These are phyloP conservation scores for Articulospora tetracladia DNA, from an alignment of 495 filamentous ascomycete genomes.

Conservation along the genomic window DNA sequence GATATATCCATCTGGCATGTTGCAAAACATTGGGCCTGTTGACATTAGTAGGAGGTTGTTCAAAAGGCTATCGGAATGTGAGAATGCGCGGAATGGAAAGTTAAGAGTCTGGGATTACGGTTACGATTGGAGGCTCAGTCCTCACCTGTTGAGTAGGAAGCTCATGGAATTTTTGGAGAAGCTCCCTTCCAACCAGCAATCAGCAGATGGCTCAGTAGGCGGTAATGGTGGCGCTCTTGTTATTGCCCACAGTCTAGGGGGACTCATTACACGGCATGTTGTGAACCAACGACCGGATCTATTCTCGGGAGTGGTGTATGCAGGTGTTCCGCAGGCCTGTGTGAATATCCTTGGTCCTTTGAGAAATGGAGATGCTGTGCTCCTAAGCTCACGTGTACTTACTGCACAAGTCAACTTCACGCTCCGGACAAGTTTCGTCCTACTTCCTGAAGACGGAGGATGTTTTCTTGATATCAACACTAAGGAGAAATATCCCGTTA, in stretches of 20 bases:
- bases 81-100: slow-evolving; percentile 65
- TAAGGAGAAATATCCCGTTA: slow-evolving; percentile 73
- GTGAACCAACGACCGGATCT: slow-evolving; percentile 85
- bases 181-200: slow-evolving; percentile 67
- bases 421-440: slow-evolving; percentile 77
- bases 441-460: slow-evolving; percentile 82
- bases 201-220: slow-evolving; percentile 27
- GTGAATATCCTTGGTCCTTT: slow-evolving; percentile 90
- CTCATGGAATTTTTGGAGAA: slow-evolving; percentile 68
- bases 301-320: slow-evolving; percentile 83
- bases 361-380: slow-evolving; percentile 85
- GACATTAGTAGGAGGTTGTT: slow-evolving; percentile 83
- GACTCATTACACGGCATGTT: slow-evolving; percentile 84
- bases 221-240: slow-evolving; percentile 68
- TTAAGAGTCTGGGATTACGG: slow-evolving; percentile 86
- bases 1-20: slow-evolving; percentile 80
- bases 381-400: slow-evolving; percentile 84
- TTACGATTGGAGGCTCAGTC: slow-evolving; percentile 93
- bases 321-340: slow-evolving; percentile 79
- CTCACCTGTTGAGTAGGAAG: slow-evolving; percentile 65
- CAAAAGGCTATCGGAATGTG: slow-evolving; percentile 68
- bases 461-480: slow-evolving; percentile 86
- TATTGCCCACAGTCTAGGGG: slow-evolving; percentile 86
- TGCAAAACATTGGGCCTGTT: slow-evolving; percentile 86
- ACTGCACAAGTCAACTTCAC: slow-evolving; percentile 96